A percentile compares a stretch with the other conserved stretches of the same genome.
phyloP scores from a whole-genome alignment of 2,329 filamentous ascomycete genomes.

The Fusarium burgessii region DNA sequence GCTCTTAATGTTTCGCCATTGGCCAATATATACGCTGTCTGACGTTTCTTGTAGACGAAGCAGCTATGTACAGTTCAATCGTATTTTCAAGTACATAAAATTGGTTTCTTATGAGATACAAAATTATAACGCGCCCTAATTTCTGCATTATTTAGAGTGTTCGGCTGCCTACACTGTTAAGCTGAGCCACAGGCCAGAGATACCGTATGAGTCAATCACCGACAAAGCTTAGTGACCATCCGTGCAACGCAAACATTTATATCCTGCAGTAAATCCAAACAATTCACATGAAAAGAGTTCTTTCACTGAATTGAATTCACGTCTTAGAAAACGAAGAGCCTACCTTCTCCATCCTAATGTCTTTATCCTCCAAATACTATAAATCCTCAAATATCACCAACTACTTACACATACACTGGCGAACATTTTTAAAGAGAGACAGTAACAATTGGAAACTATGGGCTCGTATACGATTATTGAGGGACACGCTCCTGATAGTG shows the following conservation, averaged over 20 bases:
- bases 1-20: no score
- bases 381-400: not conserved
- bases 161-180: not conserved
- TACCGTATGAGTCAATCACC: constrained; percentile 17
- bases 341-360: not conserved
- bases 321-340: not conserved
- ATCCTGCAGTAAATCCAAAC: not conserved
- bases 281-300: not conserved
- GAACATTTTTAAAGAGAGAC: not conserved
- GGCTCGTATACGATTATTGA: constrained; percentile 1
- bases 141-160: no score
- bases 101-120: no score
- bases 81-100: no score
- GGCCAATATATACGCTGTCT: no score
- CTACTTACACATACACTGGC: not conserved
- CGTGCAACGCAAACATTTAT: not conserved
- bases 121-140: no score
- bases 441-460: not conserved
- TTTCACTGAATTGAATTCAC: not conserved
- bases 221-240: not conserved
- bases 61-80: no score
- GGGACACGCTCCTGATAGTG: constrained; percentile 4
- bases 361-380: not conserved
- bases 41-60: no score
- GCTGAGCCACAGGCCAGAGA: not conserved